Conservation (phyloP, 2,329 filamentous ascomycete genomes). For the Lachnellula suecica region DNA sequence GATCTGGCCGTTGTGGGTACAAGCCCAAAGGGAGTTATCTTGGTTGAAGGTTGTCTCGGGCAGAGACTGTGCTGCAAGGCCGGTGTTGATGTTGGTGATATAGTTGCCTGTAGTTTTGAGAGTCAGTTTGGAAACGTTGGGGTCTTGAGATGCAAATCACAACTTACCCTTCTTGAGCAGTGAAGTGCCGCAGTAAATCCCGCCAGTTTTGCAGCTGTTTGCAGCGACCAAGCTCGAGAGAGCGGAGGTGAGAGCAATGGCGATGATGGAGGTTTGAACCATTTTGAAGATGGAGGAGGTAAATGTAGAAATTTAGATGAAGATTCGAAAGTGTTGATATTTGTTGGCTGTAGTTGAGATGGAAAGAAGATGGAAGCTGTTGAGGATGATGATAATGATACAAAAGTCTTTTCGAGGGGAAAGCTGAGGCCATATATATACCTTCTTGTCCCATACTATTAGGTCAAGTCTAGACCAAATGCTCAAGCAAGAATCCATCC, state of each 20-base stretch:
- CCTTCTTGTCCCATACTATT: neutral
- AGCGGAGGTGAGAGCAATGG: neutral
- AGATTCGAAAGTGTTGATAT: neutral
- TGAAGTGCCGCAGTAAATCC: neutral
- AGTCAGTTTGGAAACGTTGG: neutral
- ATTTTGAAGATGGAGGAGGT: neutral
- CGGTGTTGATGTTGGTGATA: neutral
- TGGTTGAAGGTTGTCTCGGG: neutral
- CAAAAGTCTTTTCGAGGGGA: neutral
- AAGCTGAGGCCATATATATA: neutral
- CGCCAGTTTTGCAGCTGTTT: neutral
- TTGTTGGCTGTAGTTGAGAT: neutral
- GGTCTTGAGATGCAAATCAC: neutral
- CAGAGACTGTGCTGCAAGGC: neutral
- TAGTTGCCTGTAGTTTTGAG: neutral
- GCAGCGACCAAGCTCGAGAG: neutral
- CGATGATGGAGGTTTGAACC: neutral
- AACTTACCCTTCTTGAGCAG: neutral
- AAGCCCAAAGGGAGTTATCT: neutral
- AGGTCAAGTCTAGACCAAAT: neutral
- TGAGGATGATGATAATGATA: neutral
- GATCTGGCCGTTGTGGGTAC: neutral
- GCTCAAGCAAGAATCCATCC: neutral
- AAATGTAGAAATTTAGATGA: neutral
- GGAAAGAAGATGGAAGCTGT: neutral